A percentile compares a stretch with the other conserved stretches of the same genome.
Conservation (phyloP, 305 asterid species). For the Fraxinus albicans region DNA sequence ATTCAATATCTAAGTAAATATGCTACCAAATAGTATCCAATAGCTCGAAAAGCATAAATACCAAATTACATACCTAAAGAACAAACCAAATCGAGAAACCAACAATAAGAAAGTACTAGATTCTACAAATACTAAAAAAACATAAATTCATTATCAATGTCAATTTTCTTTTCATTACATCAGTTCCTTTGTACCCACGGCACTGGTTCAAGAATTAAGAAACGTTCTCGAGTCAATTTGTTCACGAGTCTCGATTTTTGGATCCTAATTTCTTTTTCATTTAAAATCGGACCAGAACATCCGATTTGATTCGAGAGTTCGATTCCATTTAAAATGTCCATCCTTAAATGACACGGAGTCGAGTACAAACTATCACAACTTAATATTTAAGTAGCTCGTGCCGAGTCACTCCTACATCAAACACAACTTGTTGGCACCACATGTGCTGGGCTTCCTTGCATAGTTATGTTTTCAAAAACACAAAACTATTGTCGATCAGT, state of each 20-base stretch:
- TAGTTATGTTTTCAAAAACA: neutral
- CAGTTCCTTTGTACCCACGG: neutral
- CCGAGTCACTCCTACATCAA: neutral
- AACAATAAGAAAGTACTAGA: neutral
- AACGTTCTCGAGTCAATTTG: too few species aligned
- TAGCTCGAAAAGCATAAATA: neutral
- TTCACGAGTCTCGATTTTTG: neutral
- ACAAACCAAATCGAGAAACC: neutral
- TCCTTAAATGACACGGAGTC: neutral
- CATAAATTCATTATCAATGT: too few species aligned
- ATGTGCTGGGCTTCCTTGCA: neutral
- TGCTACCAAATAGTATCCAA: neutral
- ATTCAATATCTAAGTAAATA: neutral
- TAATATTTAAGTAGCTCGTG: neutral
- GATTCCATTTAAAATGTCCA: neutral
- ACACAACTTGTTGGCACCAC: neutral
- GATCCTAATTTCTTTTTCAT: neutral
- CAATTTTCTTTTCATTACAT: neutral
- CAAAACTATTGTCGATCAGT: neutral
- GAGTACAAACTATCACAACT: neutral
- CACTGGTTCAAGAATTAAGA: neutral
- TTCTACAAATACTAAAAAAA: too few species aligned
- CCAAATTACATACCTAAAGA: neutral
- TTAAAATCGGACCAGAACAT: too few species aligned
- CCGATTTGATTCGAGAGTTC: neutral